Percentiles rank a stretch among this genome's conserved stretches.
Conservation (phyloP, 306 rosid genomes). For the Sindora glabra region DNA sequence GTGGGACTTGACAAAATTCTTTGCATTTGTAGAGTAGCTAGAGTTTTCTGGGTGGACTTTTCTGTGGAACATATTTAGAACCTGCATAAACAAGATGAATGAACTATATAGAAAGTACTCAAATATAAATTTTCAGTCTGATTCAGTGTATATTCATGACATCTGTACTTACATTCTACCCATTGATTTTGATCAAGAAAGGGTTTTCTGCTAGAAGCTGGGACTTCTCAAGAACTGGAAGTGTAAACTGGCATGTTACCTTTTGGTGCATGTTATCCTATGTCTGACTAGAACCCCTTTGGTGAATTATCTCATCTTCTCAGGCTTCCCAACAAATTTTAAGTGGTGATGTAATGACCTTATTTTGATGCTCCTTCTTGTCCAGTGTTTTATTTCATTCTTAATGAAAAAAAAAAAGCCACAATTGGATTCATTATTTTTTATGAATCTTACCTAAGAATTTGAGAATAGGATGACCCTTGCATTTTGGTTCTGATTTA, state of each 20-base stretch:
- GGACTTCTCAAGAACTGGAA: constrained; percentile 2
- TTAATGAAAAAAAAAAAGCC: background rate
- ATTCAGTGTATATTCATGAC: background rate
- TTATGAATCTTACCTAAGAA: background rate
- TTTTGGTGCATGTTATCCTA: background rate
- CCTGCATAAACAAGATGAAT: constrained; percentile 41
- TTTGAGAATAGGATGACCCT: constrained; percentile 1
- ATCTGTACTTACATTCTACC: background rate
- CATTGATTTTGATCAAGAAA: background rate
- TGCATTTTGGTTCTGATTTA: background rate
- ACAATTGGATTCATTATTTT: background rate
- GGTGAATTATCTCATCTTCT: background rate
- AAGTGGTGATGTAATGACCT: background rate
- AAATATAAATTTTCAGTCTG: background rate
- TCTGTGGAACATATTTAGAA: constrained; percentile 54
- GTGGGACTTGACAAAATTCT: constrained; percentile 21
- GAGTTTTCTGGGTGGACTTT: constrained; percentile 66
- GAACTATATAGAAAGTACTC: constrained; percentile 17
- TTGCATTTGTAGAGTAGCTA: constrained; percentile 29
- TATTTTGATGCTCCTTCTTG: background rate
- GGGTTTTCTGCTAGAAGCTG: background rate
- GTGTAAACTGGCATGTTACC: background rate
- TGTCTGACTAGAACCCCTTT: background rate
- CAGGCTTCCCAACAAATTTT: constrained; percentile 1
- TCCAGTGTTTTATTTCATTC: constrained; percentile 4